Base-by-base conservation (phyloP, 345 rosid species). In the Conringia planisiliqua region DNA sequence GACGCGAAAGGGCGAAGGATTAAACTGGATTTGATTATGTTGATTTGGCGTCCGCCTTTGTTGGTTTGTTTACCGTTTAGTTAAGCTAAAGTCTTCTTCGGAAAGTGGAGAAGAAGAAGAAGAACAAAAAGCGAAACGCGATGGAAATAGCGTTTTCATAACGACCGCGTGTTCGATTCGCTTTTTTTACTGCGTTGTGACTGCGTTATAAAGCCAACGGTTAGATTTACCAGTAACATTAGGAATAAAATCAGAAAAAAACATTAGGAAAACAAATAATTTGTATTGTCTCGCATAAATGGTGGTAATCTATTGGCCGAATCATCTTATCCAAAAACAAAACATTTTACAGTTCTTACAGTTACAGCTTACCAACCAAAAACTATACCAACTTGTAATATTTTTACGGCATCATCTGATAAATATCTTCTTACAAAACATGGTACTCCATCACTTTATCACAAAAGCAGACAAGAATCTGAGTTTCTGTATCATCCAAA, bases 11-110 rank as follows among this genome's bases (percentile, higher is more conserved):
- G 17, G 3, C 35, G 30, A 54, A 72, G 47, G 71, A 50, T 38
- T 27, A 12, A 64, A 65, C 24, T 68, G 44, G 58, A 58, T 66
- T 82, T 68, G 62, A 72, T 56, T 77, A 48, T 10, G 39, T 46
- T 68, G 72, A 30, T 16, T 75, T 80, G 38, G 14, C 30, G 68
- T 78, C 84, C 18, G 20, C 20, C 3, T 44, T 73, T 76, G 5
- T 30, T 2, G 13, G 3, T 46, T 46, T 46, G 22, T 46, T 38
- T 68, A 10, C 33, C 40, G 50, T 36, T 33, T 44, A n/a, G 12
- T 48, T 48, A 22, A 35, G 47, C 20, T 6, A 47, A 46, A 32
- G 60, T 46, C 47, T 33, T 62, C 30, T 33, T 62, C 30, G 24
- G 1, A 22, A 22, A 22, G 24, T 22, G 24, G 24, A 6, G 46